Conservation (phyloP, 768 basidiomycete species). For the Russula vinacea region DNA sequence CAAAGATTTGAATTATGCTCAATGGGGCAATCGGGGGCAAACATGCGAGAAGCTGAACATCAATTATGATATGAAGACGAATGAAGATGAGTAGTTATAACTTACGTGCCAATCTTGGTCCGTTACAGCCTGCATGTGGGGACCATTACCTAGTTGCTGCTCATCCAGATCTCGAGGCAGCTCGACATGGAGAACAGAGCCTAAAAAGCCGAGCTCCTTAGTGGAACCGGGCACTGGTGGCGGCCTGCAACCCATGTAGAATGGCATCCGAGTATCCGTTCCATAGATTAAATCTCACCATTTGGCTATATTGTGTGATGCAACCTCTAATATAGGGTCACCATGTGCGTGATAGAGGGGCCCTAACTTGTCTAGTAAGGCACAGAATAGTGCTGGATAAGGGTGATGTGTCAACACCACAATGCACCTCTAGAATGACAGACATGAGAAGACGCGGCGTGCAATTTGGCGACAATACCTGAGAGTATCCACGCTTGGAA, state of each 20-base stretch:
- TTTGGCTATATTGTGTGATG: conserved; percentile 78
- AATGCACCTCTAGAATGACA: conserved; percentile 57
- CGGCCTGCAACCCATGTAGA: conserved; percentile 60
- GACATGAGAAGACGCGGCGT: conserved; percentile 19
- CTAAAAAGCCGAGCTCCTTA: conserved; percentile 81
- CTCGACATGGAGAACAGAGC: conserved; percentile 67
- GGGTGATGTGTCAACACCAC: conserved; percentile 78
- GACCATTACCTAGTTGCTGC: conserved; percentile 64
- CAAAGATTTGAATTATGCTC: conserved; percentile 58
- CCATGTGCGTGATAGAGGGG: conserved; percentile 73
- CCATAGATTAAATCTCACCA: conserved; percentile 53
- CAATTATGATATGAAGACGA: background rate
- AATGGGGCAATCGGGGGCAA: conserved; percentile 52
- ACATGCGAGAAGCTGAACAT: conserved; percentile 61
- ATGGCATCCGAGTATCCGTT: conserved; percentile 15
- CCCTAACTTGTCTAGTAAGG: conserved; percentile 66
- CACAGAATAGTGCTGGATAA: conserved; percentile 76
- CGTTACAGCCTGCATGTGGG: conserved; percentile 27
- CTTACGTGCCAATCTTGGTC: conserved; percentile 28
- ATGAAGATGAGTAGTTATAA: background rate
- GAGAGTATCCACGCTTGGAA: conserved; percentile 76
- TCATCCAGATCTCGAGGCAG: conserved; percentile 66
- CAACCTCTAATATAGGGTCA: conserved; percentile 76
- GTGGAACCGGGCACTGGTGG: conserved; percentile 64
- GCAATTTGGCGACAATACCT: conserved; percentile 44